Evolutionary conservation across 768 basidiomycete genomes (phyloP).

Genomic region (Mycena vitilis): DNA sequence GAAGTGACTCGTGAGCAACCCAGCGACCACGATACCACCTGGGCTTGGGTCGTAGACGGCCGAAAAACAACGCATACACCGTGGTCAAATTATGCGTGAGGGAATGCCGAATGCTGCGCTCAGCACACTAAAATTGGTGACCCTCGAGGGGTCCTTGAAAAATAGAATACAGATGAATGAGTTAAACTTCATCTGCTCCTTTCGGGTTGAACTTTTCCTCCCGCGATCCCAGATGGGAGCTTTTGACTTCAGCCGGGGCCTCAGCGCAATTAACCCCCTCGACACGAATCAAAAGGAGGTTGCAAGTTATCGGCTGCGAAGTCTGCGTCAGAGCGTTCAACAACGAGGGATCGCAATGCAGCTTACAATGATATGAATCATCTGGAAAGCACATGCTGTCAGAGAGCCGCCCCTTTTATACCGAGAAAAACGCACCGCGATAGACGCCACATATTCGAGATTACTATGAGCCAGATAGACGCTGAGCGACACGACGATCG

Average conservation of each 20-base stretch:
- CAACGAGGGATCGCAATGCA: no score
- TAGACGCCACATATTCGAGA: constrained; percentile 21
- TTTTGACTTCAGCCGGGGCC: not conserved
- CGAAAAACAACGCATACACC: no score
- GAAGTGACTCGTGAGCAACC: no score
- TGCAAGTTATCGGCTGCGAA: constrained; percentile 28
- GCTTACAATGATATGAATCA: constrained; percentile 1
- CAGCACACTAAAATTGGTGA: no score
- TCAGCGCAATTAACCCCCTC: not conserved
- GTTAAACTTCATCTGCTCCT: constrained; percentile 1
- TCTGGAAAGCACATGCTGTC: not conserved
- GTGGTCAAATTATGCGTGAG: no score
- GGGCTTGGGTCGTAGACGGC: no score
- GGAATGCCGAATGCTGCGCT: no score
- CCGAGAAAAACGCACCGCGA: constrained; percentile 13
- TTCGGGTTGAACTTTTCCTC: not conserved
- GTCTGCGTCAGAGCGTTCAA: not conserved
- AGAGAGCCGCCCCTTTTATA: not conserved
- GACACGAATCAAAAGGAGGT: constrained; percentile 21
- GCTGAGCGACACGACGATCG: constrained; percentile 19
- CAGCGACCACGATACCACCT: no score
- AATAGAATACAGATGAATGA: no score
- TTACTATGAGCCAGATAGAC: constrained; percentile 19
- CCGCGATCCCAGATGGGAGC: not conserved
- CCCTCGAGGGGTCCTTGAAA: no score